Evolutionary conservation across 2,329 filamentous ascomycete genomes (phyloP).

Genomic region (Hawksworthiomyces lignivorus): DNA sequence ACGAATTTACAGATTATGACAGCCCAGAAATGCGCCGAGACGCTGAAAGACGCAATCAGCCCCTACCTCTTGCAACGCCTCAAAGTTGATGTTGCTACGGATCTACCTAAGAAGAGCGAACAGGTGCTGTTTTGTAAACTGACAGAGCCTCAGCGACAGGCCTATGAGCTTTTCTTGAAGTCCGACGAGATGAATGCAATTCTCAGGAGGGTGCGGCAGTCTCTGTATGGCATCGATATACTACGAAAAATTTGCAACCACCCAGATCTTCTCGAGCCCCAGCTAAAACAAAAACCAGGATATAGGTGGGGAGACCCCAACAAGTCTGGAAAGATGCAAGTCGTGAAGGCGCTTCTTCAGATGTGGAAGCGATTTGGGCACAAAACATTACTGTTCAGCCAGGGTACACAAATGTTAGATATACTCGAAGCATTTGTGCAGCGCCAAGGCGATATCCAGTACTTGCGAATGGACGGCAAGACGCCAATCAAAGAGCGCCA

Average conservation of each 20-base stretch:
- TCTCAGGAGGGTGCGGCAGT: conserved; percentile 63
- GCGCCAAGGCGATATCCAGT: conserved; percentile 60
- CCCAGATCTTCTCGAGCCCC: conserved; percentile 72
- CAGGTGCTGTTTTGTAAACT: conserved; percentile 94
- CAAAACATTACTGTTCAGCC: conserved; percentile 87
- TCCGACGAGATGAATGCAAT: conserved; percentile 86
- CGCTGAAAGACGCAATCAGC: conserved; percentile 85
- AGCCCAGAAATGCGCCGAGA: conserved; percentile 87
- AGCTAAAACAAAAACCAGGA: conserved; percentile 44
- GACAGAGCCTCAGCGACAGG: conserved; percentile 67
- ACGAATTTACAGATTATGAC: conserved; percentile 92
- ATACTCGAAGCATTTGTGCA: conserved; percentile 79
- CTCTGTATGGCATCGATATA: conserved; percentile 83
- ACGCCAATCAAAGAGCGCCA: conserved; percentile 88
- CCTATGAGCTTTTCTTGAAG: conserved; percentile 72
- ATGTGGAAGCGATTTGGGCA: conserved; percentile 87
- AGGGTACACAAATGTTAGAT: conserved; percentile 91
- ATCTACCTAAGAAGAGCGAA: conserved; percentile 91
- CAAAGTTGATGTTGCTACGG: conserved; percentile 88
- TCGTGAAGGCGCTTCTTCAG: conserved; percentile 77
- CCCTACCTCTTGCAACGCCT: conserved; percentile 87
- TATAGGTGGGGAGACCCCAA: conserved; percentile 71
- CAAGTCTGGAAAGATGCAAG: conserved; percentile 92
- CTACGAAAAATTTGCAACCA: conserved; percentile 97
- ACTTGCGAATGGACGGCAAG: conserved; percentile 86